Evolutionary conservation across 345 rosid genomes (phyloP).

Genomic region (Populus tremula): DNA sequence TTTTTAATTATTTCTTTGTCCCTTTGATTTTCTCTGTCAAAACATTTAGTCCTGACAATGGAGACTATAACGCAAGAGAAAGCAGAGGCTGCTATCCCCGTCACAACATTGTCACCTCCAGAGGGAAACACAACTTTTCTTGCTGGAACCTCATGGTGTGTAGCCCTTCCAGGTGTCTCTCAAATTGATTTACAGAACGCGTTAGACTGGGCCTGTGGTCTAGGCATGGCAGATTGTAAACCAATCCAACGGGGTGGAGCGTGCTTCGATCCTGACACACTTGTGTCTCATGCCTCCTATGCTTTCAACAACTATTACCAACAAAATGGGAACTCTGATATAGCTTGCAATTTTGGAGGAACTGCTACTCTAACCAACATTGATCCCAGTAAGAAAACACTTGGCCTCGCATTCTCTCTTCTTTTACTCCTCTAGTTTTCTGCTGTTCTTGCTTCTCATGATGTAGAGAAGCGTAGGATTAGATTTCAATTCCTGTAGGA

Average conservation of each 20-base stretch:
- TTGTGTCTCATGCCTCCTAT: slow-evolving; percentile 30
- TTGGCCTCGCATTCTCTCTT: background rate
- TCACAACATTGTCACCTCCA: slow-evolving; percentile 51
- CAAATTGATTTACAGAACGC: slow-evolving; percentile 79
- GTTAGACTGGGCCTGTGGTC: slow-evolving; percentile 93
- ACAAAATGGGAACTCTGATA: slow-evolving; percentile 34
- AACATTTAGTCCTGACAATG: slow-evolving; percentile 11
- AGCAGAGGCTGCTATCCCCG: slow-evolving; percentile 40
- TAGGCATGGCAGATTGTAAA: slow-evolving; percentile 52
- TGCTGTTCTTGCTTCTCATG: background rate
- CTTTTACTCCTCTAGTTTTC: background rate
- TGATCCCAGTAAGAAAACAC: slow-evolving; percentile 21
- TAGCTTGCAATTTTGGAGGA: slow-evolving; percentile 37
- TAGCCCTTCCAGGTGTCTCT: slow-evolving; percentile 63
- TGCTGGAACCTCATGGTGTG: slow-evolving; percentile 80
- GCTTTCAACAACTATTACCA: slow-evolving; percentile 35
- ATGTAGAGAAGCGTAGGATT: background rate
- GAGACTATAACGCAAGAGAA: slow-evolving; percentile 37
- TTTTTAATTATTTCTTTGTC: background rate
- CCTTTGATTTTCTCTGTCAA: background rate
- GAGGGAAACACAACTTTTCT: slow-evolving; percentile 88
- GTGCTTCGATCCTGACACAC: slow-evolving; percentile 24
- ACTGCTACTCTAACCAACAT: slow-evolving; percentile 16
- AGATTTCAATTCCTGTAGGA: background rate
- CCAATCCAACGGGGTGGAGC: slow-evolving; percentile 22